Base-by-base conservation (phyloP, 108 stramenopile genomes). In the Cylindrotheca closterium region DNA sequence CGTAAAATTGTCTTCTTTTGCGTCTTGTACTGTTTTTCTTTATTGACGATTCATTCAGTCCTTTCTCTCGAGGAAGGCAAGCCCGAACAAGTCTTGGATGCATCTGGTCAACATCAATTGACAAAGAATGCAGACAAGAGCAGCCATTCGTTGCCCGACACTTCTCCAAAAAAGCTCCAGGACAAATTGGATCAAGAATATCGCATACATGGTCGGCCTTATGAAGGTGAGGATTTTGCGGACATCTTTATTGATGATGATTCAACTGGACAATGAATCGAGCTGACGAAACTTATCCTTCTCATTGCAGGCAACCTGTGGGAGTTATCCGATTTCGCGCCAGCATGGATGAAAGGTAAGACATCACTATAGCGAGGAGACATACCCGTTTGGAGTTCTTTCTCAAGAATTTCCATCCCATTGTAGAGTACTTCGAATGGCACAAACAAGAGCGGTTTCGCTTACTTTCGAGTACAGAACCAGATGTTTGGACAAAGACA, bases 281-380 rank as follows among this genome's bases (percentile, higher is more conserved):
- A n/a, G n/a, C n/a, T n/a, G n/a, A n/a, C n/a, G n/a, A n/a, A n/a
- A n/a, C n/a, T 10, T 42, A 42, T 42, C 15, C 37, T 42, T 42
- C 15, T 15, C 7, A 7, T 15, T 0, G 22, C n/a, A 10, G 34
- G 32, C 0, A 60, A 70, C 47, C 55, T 72, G 0, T 74, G 73
- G 73, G 55, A 74, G 17, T 10, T 74, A n/a, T 67, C 66, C 2
- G 60, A 74, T 17, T 54, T 54, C 48, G 1, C 73, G 18, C 82
- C 82, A 30, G n/a, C 0, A 46, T 83, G 82, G 83, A 72, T 81
- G 70, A 75, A 79, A 54, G 66, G 66, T 57, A 57, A 30, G 56
- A 26, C 17, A 10, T 60, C n/a, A 7, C 25, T 7, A 26, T 30
- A 32, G 22, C 42, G 42, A 7, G 42, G 7, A 12, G 15, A 7